phyloP scores from a whole-genome alignment of 2,329 filamentous ascomycete genomes.

The Talaromyces pinophilus region DNA sequence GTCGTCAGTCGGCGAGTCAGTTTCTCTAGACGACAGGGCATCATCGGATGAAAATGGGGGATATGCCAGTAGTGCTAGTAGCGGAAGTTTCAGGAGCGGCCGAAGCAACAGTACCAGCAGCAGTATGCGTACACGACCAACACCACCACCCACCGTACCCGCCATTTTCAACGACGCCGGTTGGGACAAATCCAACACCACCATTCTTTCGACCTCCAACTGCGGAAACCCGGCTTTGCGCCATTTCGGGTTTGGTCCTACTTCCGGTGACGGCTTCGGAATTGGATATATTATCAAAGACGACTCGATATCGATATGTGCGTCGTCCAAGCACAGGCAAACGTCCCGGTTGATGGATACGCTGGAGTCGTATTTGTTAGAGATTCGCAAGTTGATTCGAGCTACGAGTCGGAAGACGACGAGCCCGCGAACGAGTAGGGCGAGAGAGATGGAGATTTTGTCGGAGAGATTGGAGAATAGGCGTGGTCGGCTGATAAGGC shows the following conservation, averaged over 20 bases:
- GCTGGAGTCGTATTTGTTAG: slow-evolving; percentile 84
- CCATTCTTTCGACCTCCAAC: slow-evolving; percentile 95
- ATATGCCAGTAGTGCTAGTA: slow-evolving; percentile 58
- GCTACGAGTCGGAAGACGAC: slow-evolving; percentile 62
- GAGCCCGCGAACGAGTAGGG: slow-evolving; percentile 57
- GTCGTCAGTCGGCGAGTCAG: slow-evolving; percentile 48
- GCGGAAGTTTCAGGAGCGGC: slow-evolving; percentile 41
- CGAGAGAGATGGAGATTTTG: slow-evolving; percentile 59
- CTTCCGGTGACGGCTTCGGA: slow-evolving; percentile 89
- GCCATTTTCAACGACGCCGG: slow-evolving; percentile 82
- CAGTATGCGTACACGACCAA: slow-evolving; percentile 31
- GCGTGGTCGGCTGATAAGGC: slow-evolving; percentile 70
- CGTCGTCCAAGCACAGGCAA: slow-evolving; percentile 89
- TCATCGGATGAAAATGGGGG: slow-evolving; percentile 38
- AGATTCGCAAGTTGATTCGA: slow-evolving; percentile 81
- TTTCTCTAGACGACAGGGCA: background rate
- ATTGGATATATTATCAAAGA: slow-evolving; percentile 99
- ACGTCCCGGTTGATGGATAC: slow-evolving; percentile 88
- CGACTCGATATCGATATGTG: slow-evolving; percentile 85
- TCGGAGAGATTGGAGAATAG: slow-evolving; percentile 57
- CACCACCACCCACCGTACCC: slow-evolving; percentile 57
- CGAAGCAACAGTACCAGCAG: slow-evolving; percentile 39
- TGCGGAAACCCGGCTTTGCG: slow-evolving; percentile 93
- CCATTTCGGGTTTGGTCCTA: slow-evolving; percentile 95
- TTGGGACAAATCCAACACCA: slow-evolving; percentile 95